Evolutionary conservation across 257 asterid genomes (phyloP).

Genomic region (Handroanthus guayacan): DNA sequence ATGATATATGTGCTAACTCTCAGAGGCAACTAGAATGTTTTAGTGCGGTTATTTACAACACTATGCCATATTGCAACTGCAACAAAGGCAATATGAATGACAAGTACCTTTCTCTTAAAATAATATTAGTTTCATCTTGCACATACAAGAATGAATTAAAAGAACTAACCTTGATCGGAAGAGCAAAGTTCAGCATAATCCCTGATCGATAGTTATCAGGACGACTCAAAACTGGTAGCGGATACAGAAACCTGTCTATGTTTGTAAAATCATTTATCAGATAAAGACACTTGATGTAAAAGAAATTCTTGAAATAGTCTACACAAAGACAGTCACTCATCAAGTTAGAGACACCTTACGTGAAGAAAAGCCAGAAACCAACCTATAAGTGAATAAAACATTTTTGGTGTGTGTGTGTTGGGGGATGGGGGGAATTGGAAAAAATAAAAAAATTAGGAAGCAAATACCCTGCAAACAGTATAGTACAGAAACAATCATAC

Average conservation of each 20-base stretch:
- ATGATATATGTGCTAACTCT: too few relatives aligned
- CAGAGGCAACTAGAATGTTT: too few relatives aligned
- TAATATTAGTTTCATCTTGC: slow-evolving; percentile 6
- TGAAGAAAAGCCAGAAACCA: too few relatives aligned
- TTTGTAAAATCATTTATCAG: slow-evolving; percentile 26
- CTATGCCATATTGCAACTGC: not conserved
- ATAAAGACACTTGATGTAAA: too few relatives aligned
- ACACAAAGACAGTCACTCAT: too few relatives aligned
- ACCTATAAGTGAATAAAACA: too few relatives aligned
- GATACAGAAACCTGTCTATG: slow-evolving; percentile 64
- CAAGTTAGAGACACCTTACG: too few relatives aligned
- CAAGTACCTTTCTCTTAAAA: not conserved
- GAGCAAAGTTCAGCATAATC: slow-evolving; percentile 74
- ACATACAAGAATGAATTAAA: slow-evolving; percentile 19
- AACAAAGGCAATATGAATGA: slow-evolving; percentile 6
- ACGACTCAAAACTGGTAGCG: too few relatives aligned
- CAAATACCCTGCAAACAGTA: slow-evolving; percentile 18
- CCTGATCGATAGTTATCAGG: too few relatives aligned
- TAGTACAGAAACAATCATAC: slow-evolving; percentile 40
- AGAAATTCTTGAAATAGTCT: too few relatives aligned
- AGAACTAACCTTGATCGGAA: slow-evolving; percentile 69
- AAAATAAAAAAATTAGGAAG: not conserved
- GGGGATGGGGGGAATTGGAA: slow-evolving; percentile 14
- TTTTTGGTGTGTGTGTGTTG: too few relatives aligned
- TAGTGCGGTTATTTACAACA: slow-evolving; percentile 9